Evolutionary conservation across 371 early-diverging fungal genomes (phyloP).

Genomic region (Circinella umbellata): DNA sequence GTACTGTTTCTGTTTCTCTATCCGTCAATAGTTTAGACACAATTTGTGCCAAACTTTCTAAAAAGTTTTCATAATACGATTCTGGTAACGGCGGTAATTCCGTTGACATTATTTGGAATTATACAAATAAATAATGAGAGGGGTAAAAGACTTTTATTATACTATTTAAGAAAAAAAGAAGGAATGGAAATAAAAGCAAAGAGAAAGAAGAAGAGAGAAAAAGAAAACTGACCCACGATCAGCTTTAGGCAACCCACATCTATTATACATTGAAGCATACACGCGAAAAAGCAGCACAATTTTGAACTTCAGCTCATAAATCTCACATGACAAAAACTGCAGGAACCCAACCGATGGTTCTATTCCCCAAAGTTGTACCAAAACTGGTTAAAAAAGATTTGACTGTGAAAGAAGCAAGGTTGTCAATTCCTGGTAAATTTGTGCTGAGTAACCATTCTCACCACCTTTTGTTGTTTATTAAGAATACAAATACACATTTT

Average conservation of each 20-base stretch:
- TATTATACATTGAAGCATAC: too few species aligned
- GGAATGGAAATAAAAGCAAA: not conserved
- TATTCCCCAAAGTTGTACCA: not conserved
- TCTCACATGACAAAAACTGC: not conserved
- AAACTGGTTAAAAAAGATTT: too few species aligned
- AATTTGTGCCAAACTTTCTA: conserved; percentile 79
- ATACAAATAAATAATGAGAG: not conserved
- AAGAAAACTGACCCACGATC: too few species aligned
- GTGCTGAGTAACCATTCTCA: conserved; percentile 9
- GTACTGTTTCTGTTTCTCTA: conserved; percentile 77
- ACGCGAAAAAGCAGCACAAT: conserved; percentile 24
- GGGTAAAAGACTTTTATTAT: not conserved
- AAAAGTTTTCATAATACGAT: conserved; percentile 72
- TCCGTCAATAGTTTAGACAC: conserved; percentile 80
- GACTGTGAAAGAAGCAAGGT: not conserved
- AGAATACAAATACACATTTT: not conserved
- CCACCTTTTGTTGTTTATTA: not conserved
- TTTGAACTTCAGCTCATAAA: conserved; percentile 49
- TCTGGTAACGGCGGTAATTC: conserved; percentile 26
- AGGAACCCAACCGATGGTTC: not conserved
- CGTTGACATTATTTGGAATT: not conserved
- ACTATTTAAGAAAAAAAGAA: not conserved
- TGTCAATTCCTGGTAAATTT: conserved; percentile 6
- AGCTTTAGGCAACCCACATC: too few species aligned
- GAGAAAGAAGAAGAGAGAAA: conserved; percentile 14